A percentile compares a stretch with the other conserved stretches of the same genome.
phyloP scores from a whole-genome alignment of 345 rosid genomes.

The Pugionium dolabratum region DNA sequence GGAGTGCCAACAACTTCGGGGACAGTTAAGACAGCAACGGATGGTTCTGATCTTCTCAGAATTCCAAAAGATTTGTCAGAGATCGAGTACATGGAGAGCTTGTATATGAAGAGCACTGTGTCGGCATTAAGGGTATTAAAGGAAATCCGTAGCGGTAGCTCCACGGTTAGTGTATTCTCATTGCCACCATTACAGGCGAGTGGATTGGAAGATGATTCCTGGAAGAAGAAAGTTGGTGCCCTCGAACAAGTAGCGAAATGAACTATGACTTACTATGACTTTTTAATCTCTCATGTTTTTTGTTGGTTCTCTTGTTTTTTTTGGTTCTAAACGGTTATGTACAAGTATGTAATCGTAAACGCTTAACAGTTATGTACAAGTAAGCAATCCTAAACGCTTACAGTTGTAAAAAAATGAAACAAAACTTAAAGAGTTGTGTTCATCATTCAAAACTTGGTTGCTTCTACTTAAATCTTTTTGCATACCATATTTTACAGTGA shows the following conservation, averaged over 20 bases:
- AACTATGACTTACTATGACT: slow-evolving; percentile 5
- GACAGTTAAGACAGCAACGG: slow-evolving; percentile 26
- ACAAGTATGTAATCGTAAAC: slow-evolving; percentile 26
- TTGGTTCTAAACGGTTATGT: slow-evolving; percentile 15
- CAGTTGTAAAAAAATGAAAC: too few species aligned
- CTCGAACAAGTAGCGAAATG: slow-evolving; percentile 66
- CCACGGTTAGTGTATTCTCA: slow-evolving; percentile 70
- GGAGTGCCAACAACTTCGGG: slow-evolving; percentile 49
- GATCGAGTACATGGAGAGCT: slow-evolving; percentile 61
- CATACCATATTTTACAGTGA: too few species aligned
- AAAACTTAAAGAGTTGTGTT: too few species aligned
- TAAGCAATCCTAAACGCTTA: too few species aligned
- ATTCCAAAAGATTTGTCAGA: slow-evolving; percentile 54
- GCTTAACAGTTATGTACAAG: background rate
- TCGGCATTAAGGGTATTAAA: slow-evolving; percentile 68
- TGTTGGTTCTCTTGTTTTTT: background rate
- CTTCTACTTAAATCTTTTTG: too few species aligned
- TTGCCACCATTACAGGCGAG: slow-evolving; percentile 66
- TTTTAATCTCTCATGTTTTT: background rate
- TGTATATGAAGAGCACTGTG: slow-evolving; percentile 61
- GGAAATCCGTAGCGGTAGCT: slow-evolving; percentile 79
- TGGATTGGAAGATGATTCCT: slow-evolving; percentile 47
- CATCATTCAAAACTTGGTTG: too few species aligned
- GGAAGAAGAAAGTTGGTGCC: slow-evolving; percentile 59
- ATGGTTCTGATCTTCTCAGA: slow-evolving; percentile 35